Evolutionary conservation across 164 flowering plant genomes (phyloP).

Genomic region (Brasenia schreberi): DNA sequence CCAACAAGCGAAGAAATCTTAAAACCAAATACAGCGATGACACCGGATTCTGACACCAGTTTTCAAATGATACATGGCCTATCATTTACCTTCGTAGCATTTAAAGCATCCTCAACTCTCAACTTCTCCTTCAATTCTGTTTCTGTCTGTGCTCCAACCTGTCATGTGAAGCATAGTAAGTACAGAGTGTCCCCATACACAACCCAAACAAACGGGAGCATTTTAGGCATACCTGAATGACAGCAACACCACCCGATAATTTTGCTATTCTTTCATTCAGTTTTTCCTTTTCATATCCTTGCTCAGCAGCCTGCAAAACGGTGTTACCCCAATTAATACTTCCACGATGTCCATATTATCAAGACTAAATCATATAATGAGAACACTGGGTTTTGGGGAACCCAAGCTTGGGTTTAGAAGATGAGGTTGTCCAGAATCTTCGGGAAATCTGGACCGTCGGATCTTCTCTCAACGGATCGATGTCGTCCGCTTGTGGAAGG

Average conservation of each 20-base stretch:
- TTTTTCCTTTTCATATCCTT: slow-evolving; percentile 91
- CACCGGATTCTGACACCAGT: neutral
- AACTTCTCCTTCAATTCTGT: slow-evolving; percentile 89
- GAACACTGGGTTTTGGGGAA: neutral
- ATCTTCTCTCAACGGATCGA: neutral
- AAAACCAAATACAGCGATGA: neutral
- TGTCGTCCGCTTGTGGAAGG: slow-evolving; percentile 8
- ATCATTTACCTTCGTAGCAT: slow-evolving; percentile 79
- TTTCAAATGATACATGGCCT: neutral
- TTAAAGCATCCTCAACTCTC: slow-evolving; percentile 98
- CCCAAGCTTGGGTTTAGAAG: slow-evolving; percentile 7
- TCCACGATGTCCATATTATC: neutral
- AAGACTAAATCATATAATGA: neutral
- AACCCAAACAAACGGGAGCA: neutral
- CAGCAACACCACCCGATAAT: slow-evolving; percentile 97
- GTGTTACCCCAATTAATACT: neutral
- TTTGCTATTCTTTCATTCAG: slow-evolving; percentile 96
- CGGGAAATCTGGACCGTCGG: slow-evolving; percentile 14
- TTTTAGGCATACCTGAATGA: slow-evolving; percentile 49
- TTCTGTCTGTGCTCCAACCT: slow-evolving; percentile 99
- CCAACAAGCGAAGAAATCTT: neutral
- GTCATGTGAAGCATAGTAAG: slow-evolving; percentile 1
- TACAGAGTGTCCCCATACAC: neutral
- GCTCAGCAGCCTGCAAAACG: slow-evolving; percentile 64
- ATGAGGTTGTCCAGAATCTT: slow-evolving; percentile 10